phyloP scores from a whole-genome alignment of 108 stramenopile genomes.

The Chaetoceros muelleri region DNA sequence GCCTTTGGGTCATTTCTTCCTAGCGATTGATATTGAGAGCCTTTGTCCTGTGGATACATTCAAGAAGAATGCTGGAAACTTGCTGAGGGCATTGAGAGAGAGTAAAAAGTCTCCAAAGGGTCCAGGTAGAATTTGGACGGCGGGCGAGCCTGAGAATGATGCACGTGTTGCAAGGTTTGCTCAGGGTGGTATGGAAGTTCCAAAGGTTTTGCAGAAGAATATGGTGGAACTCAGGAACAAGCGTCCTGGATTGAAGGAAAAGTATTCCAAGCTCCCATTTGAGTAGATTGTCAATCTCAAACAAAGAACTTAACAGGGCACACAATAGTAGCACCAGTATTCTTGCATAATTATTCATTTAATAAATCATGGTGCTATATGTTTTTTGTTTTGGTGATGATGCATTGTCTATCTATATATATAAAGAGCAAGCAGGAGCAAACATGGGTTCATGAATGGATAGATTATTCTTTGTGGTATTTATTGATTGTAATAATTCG shows the following conservation, averaged over 20 bases:
- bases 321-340: too few species aligned
- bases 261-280: conserved; percentile 38
- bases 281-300: too few species aligned
- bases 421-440: too few species aligned
- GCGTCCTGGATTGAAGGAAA: conserved; percentile 38
- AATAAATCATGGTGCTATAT: too few species aligned
- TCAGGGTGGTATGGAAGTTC: conserved; percentile 48
- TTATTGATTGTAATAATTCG: too few species aligned
- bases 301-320: too few species aligned
- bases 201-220: conserved; percentile 32
- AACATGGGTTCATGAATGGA: too few species aligned
- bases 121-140: conserved; percentile 55
- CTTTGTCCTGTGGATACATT: conserved; percentile 47
- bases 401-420: too few species aligned
- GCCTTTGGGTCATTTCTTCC: conserved; percentile 62
- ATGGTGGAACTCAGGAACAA: conserved; percentile 38
- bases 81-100: conserved; percentile 38
- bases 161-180: conserved; percentile 24
- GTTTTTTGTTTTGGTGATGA: too few species aligned
- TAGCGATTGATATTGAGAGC: conserved; percentile 53
- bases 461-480: too few species aligned
- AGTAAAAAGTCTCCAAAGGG: conserved; percentile 39
- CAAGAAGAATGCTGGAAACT: conserved; percentile 35
- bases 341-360: too few species aligned
- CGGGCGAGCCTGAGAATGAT: conserved; percentile 54